Base-by-base conservation (phyloP, 2,329 filamentous ascomycete species). In the Stromatinia cepivora region DNA sequence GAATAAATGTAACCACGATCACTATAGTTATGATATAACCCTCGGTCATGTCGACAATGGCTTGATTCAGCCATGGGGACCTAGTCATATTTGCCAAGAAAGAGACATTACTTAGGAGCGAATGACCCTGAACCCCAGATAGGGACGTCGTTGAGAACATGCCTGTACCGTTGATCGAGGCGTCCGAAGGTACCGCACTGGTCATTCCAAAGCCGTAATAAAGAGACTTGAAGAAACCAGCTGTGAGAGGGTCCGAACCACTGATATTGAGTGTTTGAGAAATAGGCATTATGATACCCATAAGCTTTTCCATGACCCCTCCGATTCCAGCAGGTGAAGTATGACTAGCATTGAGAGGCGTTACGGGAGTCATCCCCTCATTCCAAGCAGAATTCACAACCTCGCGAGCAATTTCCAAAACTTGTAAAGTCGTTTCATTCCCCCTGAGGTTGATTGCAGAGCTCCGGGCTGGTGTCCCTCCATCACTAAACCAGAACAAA, bases 11-110 rank as follows among this genome's bases (percentile, higher is more conserved):
- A 57, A 97, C 86, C 10, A 99, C 94, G 64, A 98, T 92, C 15
- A 96, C 82, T 8, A 97, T 82, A 0, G 94, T 99, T 74, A 99
- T 97, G 61, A 98, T 87, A 77, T 97, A 94, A 5, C 95, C 95
- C 81, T 99, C 95, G 4, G 97, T 82, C 0, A 94, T 87, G 74
- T 93, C 90, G 66, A 98, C 89, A 22, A 97, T 81, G 65, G 91
- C 85, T 61, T 90, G 88, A 79, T 98, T 98, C 70, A 96, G 77
- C 20, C 86, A 83, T 1, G 90, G 84, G 62, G 88, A 92, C 6
- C 88, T 83, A 0, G 93, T 96, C 31, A 90, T 79, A 66, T 85
- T 88, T 54, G 83, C 84, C 20, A 90, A 78, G 65, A 88, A 84
- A 13, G 77, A 75, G 2, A 90, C 84, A 9, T 88, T 84, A 74